A percentile compares a stretch with the other conserved stretches of the same genome.
Evolutionary conservation across 2,329 filamentous ascomycete species (phyloP).

Genomic region (Trichoderma sp.): DNA sequence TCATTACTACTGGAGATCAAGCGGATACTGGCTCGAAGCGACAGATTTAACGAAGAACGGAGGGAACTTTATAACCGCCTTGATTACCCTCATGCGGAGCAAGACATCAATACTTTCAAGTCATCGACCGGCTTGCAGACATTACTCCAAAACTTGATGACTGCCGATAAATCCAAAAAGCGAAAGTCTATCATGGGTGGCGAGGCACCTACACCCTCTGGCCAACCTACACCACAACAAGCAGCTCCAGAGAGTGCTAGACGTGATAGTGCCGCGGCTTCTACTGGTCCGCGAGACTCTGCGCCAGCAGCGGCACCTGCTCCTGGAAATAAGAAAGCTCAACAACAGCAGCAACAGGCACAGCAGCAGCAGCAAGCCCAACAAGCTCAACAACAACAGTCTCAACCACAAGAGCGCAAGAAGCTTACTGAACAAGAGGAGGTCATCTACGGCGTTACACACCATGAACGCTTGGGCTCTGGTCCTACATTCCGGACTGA

Average conservation of each 20-base stretch:
- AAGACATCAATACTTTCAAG: slow-evolving; percentile 77
- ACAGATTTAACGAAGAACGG: slow-evolving; percentile 84
- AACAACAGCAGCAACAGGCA: slow-evolving; percentile 43
- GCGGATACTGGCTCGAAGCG: slow-evolving; percentile 84
- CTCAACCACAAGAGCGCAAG: slow-evolving; percentile 59
- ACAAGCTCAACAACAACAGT: slow-evolving; percentile 40
- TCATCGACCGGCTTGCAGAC: slow-evolving; percentile 78
- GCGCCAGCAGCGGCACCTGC: slow-evolving; percentile 44
- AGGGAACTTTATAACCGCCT: slow-evolving; percentile 84
- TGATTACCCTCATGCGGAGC: slow-evolving; percentile 72
- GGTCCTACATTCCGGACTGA: slow-evolving; percentile 91
- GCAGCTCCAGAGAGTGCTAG: slow-evolving; percentile 47
- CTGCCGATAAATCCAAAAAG: slow-evolving; percentile 87
- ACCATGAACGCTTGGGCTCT: slow-evolving; percentile 81
- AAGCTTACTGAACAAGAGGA: slow-evolving; percentile 77
- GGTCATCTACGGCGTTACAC: slow-evolving; percentile 78
- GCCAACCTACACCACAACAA: slow-evolving; percentile 44
- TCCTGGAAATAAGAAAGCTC: slow-evolving; percentile 57
- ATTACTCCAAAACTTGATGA: slow-evolving; percentile 80
- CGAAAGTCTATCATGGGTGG: slow-evolving; percentile 69
- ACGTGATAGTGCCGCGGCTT: slow-evolving; percentile 59
- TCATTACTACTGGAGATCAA: slow-evolving; percentile 87
- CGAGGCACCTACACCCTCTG: slow-evolving; percentile 54
- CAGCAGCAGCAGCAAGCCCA: slow-evolving; percentile 34
- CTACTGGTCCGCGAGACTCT: slow-evolving; percentile 45